Evolutionary conservation across 768 basidiomycete species (phyloP), one percentile per base, ranked within the genome.

Genomic region (Crassisporium funariophilum): DNA sequence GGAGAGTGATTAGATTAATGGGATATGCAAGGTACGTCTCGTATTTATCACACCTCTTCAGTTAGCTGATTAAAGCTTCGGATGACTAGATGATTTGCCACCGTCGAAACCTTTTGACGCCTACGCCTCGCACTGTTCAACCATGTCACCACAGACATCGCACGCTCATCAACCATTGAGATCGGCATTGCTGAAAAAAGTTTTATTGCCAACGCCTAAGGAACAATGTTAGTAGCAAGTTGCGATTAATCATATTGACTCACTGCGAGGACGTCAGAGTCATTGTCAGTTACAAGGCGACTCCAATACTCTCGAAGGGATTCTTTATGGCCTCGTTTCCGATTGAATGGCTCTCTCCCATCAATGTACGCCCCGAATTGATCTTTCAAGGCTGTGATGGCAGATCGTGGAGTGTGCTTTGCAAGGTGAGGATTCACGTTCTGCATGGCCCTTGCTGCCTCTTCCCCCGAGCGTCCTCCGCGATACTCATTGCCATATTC

Each of bases 81-180:
- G n/a, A n/a, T n/a, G n/a, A n/a, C n/a, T n/a, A n/a, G n/a, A n/a
- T n/a, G n/a, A n/a, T n/a, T n/a, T n/a, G n/a, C n/a, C n/a, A 68
- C 41, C 0, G 59, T 63, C 7, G 49, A 41, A 23, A 65, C 61
- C 29, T 47, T 51, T 49, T 65, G 65, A 17, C 52, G 46, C 39
- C 60, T 64, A 8, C 62, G 55, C 35, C 57, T 57, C 0, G 68
- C 59, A 2, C 64, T 52, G 48, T 70, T 69, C 11, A 68, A 41
- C 59, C 62, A 59, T 1, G 67, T 65, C 35, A 71, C 33, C 6
- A 52, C 57, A 2, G 70, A 71, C 54, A 65, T 61, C 0, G 70
- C 67, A 8, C 65, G 56, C 46, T 72, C 68, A 47, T 71, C 70
- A 10, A 65, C 67, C 68, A 72, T 72, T 3, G 69, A 70, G 49